phyloP scores from a whole-genome alignment of 306 rosid species.

The Coriaria nepalensis region DNA sequence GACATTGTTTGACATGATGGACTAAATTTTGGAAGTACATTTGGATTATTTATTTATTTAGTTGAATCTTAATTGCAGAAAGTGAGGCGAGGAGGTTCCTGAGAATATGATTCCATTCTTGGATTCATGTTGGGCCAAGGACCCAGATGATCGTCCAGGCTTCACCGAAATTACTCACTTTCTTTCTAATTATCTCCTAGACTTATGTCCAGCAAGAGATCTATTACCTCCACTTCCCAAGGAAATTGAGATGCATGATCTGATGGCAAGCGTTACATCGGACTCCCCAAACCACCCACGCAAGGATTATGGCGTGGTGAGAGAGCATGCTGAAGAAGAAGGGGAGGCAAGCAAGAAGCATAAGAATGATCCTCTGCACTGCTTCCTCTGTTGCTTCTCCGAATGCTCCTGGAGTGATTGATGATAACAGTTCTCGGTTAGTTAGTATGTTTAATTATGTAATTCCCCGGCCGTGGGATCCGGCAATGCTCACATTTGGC shows the following conservation, averaged over 20 bases:
- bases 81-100: constrained; percentile 37
- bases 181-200: constrained; percentile 16
- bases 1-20: background rate
- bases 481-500: too few relatives aligned
- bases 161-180: constrained; percentile 25
- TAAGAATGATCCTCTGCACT: background rate
- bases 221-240: background rate
- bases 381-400: constrained; percentile 9
- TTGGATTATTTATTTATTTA: constrained; percentile 6
- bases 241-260: constrained; percentile 12
- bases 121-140: constrained; percentile 49
- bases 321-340: background rate
- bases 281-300: too few relatives aligned
- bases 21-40: constrained; percentile 1
- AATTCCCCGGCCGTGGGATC: too few relatives aligned
- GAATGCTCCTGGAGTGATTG: too few relatives aligned
- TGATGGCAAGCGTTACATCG: background rate
- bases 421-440: too few relatives aligned
- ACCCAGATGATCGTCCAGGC: constrained; percentile 43
- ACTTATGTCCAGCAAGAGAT: constrained; percentile 1
- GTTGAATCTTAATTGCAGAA: constrained; percentile 18
- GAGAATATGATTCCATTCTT: constrained; percentile 22
- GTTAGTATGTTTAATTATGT: too few relatives aligned
- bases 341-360: constrained; percentile 1
- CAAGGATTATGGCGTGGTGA: background rate